A percentile compares a stretch with the other conserved stretches of the same genome.
These are phyloP conservation scores for Dryas integrifolia DNA, from an alignment of 331 rosid species.

Conservation along the genomic window DNA sequence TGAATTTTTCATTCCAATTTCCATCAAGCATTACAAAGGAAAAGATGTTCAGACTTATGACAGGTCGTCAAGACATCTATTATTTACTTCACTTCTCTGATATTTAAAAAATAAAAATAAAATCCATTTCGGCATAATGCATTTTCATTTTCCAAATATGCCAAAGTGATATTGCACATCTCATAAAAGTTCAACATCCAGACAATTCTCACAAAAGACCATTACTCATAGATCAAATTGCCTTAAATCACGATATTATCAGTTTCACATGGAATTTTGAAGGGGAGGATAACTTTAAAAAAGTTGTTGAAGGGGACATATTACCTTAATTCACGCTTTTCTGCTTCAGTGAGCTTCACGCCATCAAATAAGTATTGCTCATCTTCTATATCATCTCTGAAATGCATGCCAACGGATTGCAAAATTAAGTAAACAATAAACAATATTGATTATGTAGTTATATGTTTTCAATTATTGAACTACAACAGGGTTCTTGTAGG, in stretches of 20 bases:
- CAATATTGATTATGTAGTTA: neutral
- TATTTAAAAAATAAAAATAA: too few relatives aligned
- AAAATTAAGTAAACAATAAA: neutral
- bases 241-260: too few relatives aligned
- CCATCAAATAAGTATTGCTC: constrained; percentile 82
- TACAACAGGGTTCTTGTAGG: neutral
- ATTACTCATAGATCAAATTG: neutral
- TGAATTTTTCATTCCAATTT: neutral
- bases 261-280: neutral
- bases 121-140: too few relatives aligned
- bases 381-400: constrained; percentile 89
- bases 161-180: neutral
- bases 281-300: neutral
- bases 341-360: constrained; percentile 69
- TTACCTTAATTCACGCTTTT: constrained; percentile 63
- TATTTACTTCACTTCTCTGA: too few relatives aligned
- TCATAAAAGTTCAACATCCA: neutral
- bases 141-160: too few relatives aligned
- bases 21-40: neutral
- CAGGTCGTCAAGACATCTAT: too few relatives aligned
- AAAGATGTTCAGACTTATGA: neutral
- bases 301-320: neutral
- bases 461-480: neutral
- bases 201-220: neutral
- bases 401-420: constrained; percentile 5